Percentiles rank a stretch among this genome's conserved stretches.
phyloP scores from a whole-genome alignment of 192 early-diverging fungal genomes.

The Gigaspora rosea region DNA sequence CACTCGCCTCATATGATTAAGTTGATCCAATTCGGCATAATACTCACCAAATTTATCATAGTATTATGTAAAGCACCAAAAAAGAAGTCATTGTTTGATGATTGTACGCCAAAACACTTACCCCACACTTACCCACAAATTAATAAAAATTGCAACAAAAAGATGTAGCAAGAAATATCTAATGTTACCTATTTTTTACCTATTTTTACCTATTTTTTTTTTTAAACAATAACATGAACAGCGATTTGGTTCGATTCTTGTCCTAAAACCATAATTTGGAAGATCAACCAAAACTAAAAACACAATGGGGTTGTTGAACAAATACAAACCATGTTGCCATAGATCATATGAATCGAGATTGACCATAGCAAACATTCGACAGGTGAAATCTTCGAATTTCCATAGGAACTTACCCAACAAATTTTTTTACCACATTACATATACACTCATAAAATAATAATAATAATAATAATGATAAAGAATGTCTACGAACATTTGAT shows the following conservation, averaged over 20 bases:
- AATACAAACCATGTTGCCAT: conserved; percentile 17
- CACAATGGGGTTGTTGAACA: neutral
- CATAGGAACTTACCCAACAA: neutral
- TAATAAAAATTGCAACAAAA: conserved; percentile 5
- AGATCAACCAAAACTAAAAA: neutral
- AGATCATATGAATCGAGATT: neutral
- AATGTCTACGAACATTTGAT: neutral
- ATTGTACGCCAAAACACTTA: neutral
- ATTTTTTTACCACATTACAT: neutral
- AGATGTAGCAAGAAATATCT: conserved; percentile 15
- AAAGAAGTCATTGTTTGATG: no score
- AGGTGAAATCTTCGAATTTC: neutral
- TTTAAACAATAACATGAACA: neutral
- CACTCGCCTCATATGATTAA: no score
- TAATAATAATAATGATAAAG: no score
- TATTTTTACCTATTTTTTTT: conserved; percentile 20
- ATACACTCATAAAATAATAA: neutral
- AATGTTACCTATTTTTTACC: conserved; percentile 6
- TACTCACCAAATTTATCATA: no score
- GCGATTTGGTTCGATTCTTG: neutral
- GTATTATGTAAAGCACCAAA: no score
- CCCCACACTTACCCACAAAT: conserved; percentile 19
- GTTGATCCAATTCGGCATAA: no score
- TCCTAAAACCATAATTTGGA: conserved; percentile 3
- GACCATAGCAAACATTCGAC: neutral